Evolutionary conservation across 495 filamentous ascomycete species (phyloP).

Genomic region (Neurospora sp.): DNA sequence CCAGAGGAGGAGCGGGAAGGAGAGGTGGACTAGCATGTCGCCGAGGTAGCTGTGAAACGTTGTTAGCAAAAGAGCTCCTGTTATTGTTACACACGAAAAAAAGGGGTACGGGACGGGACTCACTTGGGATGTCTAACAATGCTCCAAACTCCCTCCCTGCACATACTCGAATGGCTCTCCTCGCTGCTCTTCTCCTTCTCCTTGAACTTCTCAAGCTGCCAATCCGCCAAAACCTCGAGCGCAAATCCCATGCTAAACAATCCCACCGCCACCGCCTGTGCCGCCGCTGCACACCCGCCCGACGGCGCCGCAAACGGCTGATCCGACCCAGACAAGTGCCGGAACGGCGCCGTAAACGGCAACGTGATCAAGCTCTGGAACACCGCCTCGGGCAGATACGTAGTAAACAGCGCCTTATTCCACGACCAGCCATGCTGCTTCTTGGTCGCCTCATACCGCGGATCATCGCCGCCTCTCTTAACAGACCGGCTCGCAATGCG

Average conservation of each 20-base stretch:
- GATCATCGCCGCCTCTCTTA: slow-evolving; percentile 37
- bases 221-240: slow-evolving; percentile 45
- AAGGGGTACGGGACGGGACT: slow-evolving; percentile 10
- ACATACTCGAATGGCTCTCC: slow-evolving; percentile 21
- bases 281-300: slow-evolving; percentile 10
- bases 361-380: slow-evolving; percentile 44
- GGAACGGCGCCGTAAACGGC: slow-evolving; percentile 46
- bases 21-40: slow-evolving; percentile 44
- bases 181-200: slow-evolving; percentile 9
- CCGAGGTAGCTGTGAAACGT: slow-evolving; percentile 41
- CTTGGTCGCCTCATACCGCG: slow-evolving; percentile 41
- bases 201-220: slow-evolving; percentile 37
- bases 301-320: neutral
- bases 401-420: slow-evolving; percentile 37
- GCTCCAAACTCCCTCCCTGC: slow-evolving; percentile 47
- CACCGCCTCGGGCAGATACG: slow-evolving; percentile 43
- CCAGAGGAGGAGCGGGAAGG: slow-evolving; percentile 40
- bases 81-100: neutral
- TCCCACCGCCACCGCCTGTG: slow-evolving; percentile 39
- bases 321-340: slow-evolving; percentile 14
- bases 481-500: slow-evolving; percentile 36
- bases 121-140: slow-evolving; percentile 53
- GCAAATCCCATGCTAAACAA: slow-evolving; percentile 44
- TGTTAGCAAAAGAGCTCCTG: neutral
- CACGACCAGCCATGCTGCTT: slow-evolving; percentile 38